Base-by-base conservation (phyloP, 768 basidiomycete genomes). In the Amanita rubescens region DNA sequence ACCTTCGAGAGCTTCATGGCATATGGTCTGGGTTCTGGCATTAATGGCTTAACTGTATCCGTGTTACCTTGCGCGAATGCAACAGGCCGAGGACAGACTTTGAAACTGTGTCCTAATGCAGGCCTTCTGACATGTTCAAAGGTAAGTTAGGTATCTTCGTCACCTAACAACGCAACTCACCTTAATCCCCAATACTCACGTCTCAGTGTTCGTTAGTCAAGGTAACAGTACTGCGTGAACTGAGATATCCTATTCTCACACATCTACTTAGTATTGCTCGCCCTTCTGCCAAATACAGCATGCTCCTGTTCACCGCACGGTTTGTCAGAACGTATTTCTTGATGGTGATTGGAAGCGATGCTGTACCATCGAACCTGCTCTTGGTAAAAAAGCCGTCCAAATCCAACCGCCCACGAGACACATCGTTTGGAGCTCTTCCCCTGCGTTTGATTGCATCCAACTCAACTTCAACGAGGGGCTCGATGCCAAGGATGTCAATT, bases 331-430 rank as follows among this genome's bases (percentile, higher is more conserved):
- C 33, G 41, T 17, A 25, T 43, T 15, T 19, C 51, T 39, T 3
- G 56, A 62, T 39, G 19, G 43, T 2, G 55, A 56, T 38, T 73
- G 72, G 71, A 60, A 67, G 34, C 71, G 70, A 5, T 59, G 59
- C 30, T 74, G 71, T 69, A 57, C 68, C 10, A 44, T 53, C 1
- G 67, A 72, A 39, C 69, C 67, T 8, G 14, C 30, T 14, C 5
- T 15, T 19, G 9, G 27, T 33, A 20, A 38, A 11, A 37, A 37
- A 20, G 14, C 49, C 8, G 20, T 41, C 19, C 49, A 24, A 38
- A 41, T 50, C 6, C 34, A 34, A 37, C 6, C 34, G 22, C 20
- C 49, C 10, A 24, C 14, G 5, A n/a, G 20, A 37, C 50, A 51
- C 9, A 10, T 35, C 19, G 17, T 42, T 27, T 51, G 50, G 50